phyloP scores from a whole-genome alignment of 2,329 filamentous ascomycete genomes.

The Apiospora kogelbergensis region DNA sequence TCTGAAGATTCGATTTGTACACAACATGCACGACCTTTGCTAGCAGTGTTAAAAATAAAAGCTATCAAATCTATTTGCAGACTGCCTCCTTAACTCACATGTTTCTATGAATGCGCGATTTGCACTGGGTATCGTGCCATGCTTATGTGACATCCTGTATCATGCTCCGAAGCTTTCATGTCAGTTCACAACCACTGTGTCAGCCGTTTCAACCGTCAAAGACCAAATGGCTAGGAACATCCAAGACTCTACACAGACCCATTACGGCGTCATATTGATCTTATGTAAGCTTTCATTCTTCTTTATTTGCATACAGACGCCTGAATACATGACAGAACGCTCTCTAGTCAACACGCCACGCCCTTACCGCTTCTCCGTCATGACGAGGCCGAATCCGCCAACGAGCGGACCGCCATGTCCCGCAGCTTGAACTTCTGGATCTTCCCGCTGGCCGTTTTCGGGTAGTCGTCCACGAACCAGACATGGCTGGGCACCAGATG shows the following conservation, averaged over 20 bases:
- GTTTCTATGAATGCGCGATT: neutral
- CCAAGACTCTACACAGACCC: too few species aligned
- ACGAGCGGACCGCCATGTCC: slow-evolving; percentile 51
- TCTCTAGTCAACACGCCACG: neutral
- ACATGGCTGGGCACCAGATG: slow-evolving; percentile 86
- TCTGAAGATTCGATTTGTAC: neutral
- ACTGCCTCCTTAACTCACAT: neutral
- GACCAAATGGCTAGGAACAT: too few species aligned
- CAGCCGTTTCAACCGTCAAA: too few species aligned
- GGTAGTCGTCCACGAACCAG: slow-evolving; percentile 84
- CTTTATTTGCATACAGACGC: neutral
- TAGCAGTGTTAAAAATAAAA: neutral
- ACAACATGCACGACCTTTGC: neutral
- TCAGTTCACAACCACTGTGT: too few species aligned
- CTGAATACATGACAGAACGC: neutral
- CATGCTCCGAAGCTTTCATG: too few species aligned
- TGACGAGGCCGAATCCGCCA: neutral
- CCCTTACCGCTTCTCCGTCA: neutral
- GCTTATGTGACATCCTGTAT: too few species aligned
- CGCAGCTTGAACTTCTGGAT: slow-evolving; percentile 90
- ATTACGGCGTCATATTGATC: too few species aligned
- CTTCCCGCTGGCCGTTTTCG: slow-evolving; percentile 95
- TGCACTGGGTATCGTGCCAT: too few species aligned
- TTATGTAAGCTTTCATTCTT: neutral
- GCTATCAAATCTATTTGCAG: neutral